Evolutionary conservation across 2,329 filamentous ascomycete species (phyloP).

Genomic region (Geosmithia putterillii): DNA sequence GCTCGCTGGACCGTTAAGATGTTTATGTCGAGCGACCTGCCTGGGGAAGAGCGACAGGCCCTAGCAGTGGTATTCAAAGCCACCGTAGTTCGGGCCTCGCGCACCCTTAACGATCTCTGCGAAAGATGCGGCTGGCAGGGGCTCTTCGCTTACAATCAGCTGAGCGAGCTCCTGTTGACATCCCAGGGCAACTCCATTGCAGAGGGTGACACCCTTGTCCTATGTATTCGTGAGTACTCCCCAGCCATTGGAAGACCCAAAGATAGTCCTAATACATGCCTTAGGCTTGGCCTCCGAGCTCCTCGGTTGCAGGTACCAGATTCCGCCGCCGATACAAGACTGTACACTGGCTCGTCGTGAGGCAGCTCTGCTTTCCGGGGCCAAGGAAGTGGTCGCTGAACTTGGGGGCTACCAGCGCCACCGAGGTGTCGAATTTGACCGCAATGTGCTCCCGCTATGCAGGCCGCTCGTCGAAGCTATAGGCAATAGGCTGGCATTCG

Average conservation of each 20-base stretch:
- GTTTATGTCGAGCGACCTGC: constrained; percentile 2
- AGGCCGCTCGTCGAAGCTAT: constrained; percentile 11
- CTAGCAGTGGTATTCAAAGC: constrained; percentile 6
- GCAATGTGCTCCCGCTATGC: constrained; percentile 11
- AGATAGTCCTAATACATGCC: background rate
- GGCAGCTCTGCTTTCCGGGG: constrained; percentile 9
- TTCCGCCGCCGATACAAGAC: constrained; percentile 7
- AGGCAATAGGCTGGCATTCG: constrained; percentile 16
- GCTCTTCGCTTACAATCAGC: constrained; percentile 11
- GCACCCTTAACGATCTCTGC: constrained; percentile 8
- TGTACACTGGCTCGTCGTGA: constrained; percentile 10
- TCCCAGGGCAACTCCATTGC: constrained; percentile 11
- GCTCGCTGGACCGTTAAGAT: background rate
- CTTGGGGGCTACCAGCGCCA: constrained; percentile 3
- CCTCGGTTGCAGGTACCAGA: constrained; percentile 9
- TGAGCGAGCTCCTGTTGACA: constrained; percentile 8
- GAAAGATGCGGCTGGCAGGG: constrained; percentile 17
- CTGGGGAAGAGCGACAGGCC: constrained; percentile 3
- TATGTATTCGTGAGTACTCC: constrained; percentile 15
- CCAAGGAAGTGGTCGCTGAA: constrained; percentile 5
- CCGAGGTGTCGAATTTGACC: constrained; percentile 9
- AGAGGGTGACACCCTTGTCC: constrained; percentile 12
- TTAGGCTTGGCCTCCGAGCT: constrained; percentile 12
- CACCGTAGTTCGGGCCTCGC: background rate
- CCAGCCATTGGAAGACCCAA: background rate